Conservation (phyloP, 2,329 filamentous ascomycete genomes). For the Sporothrix globosa region DNA sequence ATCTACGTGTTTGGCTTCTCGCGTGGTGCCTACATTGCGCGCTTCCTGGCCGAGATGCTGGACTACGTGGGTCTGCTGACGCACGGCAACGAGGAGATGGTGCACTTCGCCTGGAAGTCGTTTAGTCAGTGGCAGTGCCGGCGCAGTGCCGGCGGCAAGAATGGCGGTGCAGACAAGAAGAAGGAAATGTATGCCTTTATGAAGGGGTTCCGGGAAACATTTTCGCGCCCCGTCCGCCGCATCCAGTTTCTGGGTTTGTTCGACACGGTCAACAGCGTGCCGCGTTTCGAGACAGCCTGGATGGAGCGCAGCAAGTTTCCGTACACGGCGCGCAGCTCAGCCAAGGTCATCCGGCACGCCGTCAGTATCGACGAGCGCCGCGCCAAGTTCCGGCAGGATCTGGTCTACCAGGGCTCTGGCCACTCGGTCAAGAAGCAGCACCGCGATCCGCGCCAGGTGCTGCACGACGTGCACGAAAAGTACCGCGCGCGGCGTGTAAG, state of each 20-base stretch:
- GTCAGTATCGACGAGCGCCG: conserved; percentile 72
- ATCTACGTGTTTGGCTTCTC: conserved; percentile 77
- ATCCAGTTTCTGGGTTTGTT: conserved; percentile 80
- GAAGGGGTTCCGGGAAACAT: conserved; percentile 79
- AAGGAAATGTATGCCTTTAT: conserved; percentile 73
- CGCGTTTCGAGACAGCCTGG: conserved; percentile 73
- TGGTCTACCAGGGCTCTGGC: conserved; percentile 59
- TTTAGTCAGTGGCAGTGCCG: conserved; percentile 74
- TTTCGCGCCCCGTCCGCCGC: conserved; percentile 71
- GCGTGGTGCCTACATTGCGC: conserved; percentile 71
- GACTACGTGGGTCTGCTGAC: conserved; percentile 79
- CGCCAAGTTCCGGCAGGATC: conserved; percentile 71
- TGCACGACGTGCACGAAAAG: conserved; percentile 44
- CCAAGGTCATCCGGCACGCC: conserved; percentile 67
- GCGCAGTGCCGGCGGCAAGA: conserved; percentile 43
- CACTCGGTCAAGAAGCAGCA: conserved; percentile 33
- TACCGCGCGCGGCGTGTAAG: conserved; percentile 40
- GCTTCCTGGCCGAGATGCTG: conserved; percentile 81
- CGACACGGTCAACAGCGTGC: conserved; percentile 80
- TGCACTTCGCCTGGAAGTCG: conserved; percentile 80
- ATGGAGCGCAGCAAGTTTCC: conserved; percentile 81
- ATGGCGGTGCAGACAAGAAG: conserved; percentile 44
- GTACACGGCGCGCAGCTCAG: conserved; percentile 62
- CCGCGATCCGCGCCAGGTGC: conserved; percentile 37
- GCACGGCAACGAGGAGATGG: conserved; percentile 84